phyloP scores from a whole-genome alignment of 768 basidiomycete genomes.

The Kwoniella botswanensis region DNA sequence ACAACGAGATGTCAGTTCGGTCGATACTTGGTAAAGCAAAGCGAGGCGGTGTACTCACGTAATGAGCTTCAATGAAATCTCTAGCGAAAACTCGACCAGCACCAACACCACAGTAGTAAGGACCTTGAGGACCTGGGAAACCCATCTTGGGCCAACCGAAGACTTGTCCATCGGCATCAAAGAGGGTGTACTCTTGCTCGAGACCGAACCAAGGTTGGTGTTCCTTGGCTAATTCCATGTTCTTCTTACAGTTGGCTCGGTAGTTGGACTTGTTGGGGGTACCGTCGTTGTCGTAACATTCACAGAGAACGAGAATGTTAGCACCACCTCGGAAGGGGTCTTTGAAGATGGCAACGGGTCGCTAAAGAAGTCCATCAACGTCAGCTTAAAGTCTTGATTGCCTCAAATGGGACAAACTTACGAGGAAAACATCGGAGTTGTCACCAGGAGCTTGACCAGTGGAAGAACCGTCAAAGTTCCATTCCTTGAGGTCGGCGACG shows the following conservation, averaged over 20 bases:
- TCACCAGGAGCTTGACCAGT: constrained; percentile 94
- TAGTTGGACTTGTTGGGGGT: constrained; percentile 96
- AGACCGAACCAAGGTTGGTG: constrained; percentile 92
- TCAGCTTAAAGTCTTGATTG: background rate
- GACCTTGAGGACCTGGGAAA: constrained; percentile 99
- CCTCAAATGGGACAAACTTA: constrained; percentile 26
- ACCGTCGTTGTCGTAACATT: constrained; percentile 98
- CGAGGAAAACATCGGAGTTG: constrained; percentile 96
- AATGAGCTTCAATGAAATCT: constrained; percentile 98
- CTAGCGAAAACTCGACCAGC: constrained; percentile 98
- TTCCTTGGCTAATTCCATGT: constrained; percentile 74
- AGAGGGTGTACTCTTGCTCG: constrained; percentile 98
- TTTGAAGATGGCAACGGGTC: constrained; percentile 95
- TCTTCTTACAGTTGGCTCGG: constrained; percentile 91
- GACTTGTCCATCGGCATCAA: constrained; percentile 87
- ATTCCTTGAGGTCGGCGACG: constrained; percentile 88
- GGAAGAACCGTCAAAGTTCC: constrained; percentile 99
- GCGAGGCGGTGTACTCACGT: constrained; percentile 58
- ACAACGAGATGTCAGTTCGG: background rate
- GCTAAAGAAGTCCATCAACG: constrained; percentile 51
- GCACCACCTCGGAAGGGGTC: constrained; percentile 99
- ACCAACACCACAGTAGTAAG: constrained; percentile 99
- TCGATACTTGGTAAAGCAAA: background rate
- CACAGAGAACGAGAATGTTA: constrained; percentile 96
- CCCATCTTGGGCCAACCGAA: constrained; percentile 98